Base-by-base conservation (phyloP, 176 grass and related monocot species). In the Cenchrus purpureus region DNA sequence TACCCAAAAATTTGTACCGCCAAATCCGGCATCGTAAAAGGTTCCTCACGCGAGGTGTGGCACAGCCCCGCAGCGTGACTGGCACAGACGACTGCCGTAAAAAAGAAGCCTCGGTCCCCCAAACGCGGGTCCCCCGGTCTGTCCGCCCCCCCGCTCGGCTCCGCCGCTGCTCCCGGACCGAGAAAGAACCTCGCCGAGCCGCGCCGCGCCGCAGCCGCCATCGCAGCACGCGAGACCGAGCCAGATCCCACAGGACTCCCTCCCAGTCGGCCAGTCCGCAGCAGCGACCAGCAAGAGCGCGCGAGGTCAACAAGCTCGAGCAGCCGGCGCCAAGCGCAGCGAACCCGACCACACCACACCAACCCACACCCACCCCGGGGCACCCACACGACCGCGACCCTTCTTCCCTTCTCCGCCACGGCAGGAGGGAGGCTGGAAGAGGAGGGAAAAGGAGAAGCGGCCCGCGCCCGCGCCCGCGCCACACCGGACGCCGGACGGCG, bases 381-480 rank as follows among this genome's bases (percentile, higher is more conserved):
- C 32, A 5, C 5, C 50, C 51, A 6, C 19, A 6, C 46, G 71
- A 84, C 71, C 45, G 82, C 82, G 71, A 65, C 71, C 6, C 13
- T n/a, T 49, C 68, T 62, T 69, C 67, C 32, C 68, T 71, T 82
- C 79, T 48, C 67, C 80, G 80, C 81, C 81, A 76, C 82, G 60
- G 31, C 82, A 53, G 17, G 1, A 3, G 37, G 37, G 37, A 40
- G 37, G 4, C 37, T 40, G 37, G 37, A 2, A 40, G 37, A 40
- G 0, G 19, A 12, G 4, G 12, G 3, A 4, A 50, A 48, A 43
- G 10, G 7, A n/a, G 6, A 13, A 11, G 12, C 37, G 4, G 11
- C 19, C 49, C 5, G 42, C 57, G 8, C 10, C 1, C 1, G 72
- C 29, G 7, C 19, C 13, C 20, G 17, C 9, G 15, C 83, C 9